Base-by-base conservation (phyloP, 768 basidiomycete species). In the Coprinopsis sp. region DNA sequence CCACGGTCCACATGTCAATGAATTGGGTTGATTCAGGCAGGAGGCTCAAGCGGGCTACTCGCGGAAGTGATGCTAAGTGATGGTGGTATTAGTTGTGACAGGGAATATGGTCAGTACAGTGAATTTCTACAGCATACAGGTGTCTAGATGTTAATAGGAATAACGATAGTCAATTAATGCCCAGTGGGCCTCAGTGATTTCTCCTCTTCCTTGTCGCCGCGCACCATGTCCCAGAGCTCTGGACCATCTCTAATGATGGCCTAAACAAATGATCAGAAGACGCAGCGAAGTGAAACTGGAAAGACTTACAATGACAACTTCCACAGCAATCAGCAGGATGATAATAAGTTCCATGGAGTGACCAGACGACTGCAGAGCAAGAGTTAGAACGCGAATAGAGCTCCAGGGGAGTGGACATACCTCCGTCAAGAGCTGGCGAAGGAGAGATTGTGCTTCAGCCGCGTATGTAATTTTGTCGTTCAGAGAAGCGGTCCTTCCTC, bases 321-420 rank as follows among this genome's bases (percentile, higher is more conserved):
- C 92, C 10, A 96, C 91, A 0, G 93, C 90, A 58, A 97, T 96
- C 39, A 98, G 83, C 1, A 80, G 76, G 54, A 97, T 98, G 61
- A 97, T 97, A 51, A 97, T 87, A 4, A 95, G 71, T 66, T 98
- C 95, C 87, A 98, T 93, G 2, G 87, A 82, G 58, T 96, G 91
- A 2, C 77, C 79, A 4, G 88, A 90, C 3, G 91, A 89, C 89
- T 95, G 56, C 8, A n/a, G n/a, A 51, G 39, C 38, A 40, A 40
- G 8, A 23, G n/a, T 49, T 18, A 10, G 7, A 6, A 10, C 18
- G 34, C 34, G 8, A 38, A 11, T 23, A 28, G 46, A 29, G 8
- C 19, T 31, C 14, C 3, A 7, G 18, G 23, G 3, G 47, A 18
- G 22, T 13, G 4, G 4, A 29, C 51, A 54, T 57, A 86, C 91